Evolutionary conservation across 1,284 basidiomycete species (phyloP), one percentile per base, ranked within the genome.

Genomic region (Cerioporus squamosus): DNA sequence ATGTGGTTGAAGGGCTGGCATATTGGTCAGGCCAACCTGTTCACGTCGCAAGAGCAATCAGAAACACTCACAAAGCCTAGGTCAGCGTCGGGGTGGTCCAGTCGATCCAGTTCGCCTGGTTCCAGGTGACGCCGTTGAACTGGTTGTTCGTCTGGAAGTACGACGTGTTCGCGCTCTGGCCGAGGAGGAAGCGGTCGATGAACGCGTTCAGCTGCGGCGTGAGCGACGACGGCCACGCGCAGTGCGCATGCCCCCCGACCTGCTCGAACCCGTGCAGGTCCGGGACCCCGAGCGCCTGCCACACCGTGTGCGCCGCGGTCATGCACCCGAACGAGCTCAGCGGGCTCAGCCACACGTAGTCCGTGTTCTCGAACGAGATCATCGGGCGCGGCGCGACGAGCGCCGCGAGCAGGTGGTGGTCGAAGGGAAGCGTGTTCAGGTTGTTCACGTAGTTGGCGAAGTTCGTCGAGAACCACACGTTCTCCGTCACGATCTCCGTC

Each of bases 361-460:
- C 75, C 24, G 79, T 79, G 70, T 84, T 82, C 69, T 83, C 82
- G 64, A 80, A 79, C 56, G 79, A 70, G 61, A 83, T 70, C 49
- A 84, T 63, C 12, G 73, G 76, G 44, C 82, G 77, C 17, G 83
- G 83, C n/a, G 82, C 82, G 57, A 84, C 74, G 52, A 85, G 67
- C 2, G 72, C 82, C 17, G 78, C 73, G 57, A 83, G 79, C 64
- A 78, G 64, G 68, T 84, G 82, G 70, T 84, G 81, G 70, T 84
- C 83, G 68, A 77, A 80, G 18, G 82, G 81, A 36, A 84, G 77
- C 44, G 56, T 64, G 62, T 70, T 62, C 29, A 83, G 70, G 50
- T 64, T 64, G 65, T 75, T 77, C 10, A 77, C 78, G 70, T 75
- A 83, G 61, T 74, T 70, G 49, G 77, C 69, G 70, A 84, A 84